Evolutionary conservation across 1,139 yeast species (phyloP).

Genomic region (Hansenula sp.): DNA sequence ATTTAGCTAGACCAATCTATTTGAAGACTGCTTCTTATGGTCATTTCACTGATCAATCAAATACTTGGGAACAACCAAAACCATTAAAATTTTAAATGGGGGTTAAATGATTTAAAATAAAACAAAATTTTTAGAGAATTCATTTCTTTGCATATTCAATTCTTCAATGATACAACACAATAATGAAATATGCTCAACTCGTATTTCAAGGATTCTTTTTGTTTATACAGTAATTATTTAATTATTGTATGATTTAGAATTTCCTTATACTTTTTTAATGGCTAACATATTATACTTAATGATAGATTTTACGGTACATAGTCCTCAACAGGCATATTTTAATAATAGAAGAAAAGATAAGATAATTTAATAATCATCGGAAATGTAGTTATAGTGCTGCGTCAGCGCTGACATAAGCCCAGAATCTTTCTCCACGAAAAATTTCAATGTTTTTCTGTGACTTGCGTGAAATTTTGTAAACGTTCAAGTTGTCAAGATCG

Average conservation of each 20-base stretch:
- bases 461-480: background rate
- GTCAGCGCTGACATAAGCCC: background rate
- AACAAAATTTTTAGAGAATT: background rate
- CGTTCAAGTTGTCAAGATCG: background rate
- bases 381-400: background rate
- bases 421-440: background rate
- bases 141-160: background rate
- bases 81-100: constrained; percentile 66
- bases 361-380: background rate
- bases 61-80: constrained; percentile 98
- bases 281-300: background rate
- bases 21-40: constrained; percentile 99
- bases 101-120: too few relatives aligned
- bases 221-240: background rate
- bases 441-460: too few relatives aligned
- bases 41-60: constrained; percentile 98
- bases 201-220: background rate
- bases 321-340: constrained; percentile 3
- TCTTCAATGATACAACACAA: background rate
- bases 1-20: constrained; percentile 98
- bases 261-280: background rate
- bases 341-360: background rate
- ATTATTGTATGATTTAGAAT: too few relatives aligned
- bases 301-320: constrained; percentile 3
- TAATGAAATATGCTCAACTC: constrained; percentile 1